A percentile compares a stretch with the other conserved stretches of the same genome.
These are phyloP conservation scores for Lathyrus aphaca DNA, from an alignment of 306 rosid genomes.

Conservation along the genomic window DNA sequence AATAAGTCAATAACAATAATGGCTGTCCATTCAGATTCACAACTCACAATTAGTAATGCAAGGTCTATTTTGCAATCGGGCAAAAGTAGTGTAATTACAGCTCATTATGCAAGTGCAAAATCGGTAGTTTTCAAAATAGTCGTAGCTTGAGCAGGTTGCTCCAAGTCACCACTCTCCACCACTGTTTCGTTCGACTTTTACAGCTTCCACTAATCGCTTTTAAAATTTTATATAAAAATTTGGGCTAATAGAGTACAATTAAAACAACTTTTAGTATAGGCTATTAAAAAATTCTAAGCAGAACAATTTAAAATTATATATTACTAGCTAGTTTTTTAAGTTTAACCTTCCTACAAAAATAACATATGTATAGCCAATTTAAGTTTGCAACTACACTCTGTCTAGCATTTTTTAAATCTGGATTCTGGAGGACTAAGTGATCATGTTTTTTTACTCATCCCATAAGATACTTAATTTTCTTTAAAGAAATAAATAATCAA, in stretches of 20 bases:
- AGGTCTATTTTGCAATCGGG: conserved; percentile 21
- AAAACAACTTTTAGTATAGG: neutral
- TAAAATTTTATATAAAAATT: neutral
- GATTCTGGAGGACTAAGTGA: neutral
- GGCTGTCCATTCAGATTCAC: conserved; percentile 14
- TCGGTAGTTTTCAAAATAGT: neutral
- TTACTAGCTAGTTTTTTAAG: too few relatives aligned
- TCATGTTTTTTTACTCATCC: neutral
- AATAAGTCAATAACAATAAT: conserved; percentile 12
- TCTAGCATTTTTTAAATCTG: neutral
- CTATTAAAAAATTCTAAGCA: too few relatives aligned
- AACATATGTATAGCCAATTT: neutral
- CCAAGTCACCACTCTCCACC: neutral
- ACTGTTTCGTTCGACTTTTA: neutral
- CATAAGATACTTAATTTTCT: neutral
- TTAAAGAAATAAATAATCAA: conserved; percentile 12
- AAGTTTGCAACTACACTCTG: neutral
- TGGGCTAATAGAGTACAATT: neutral
- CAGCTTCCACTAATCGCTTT: neutral
- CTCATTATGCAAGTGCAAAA: conserved; percentile 1
- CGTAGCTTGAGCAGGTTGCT: neutral
- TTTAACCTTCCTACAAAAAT: neutral
- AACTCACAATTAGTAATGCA: conserved; percentile 25
- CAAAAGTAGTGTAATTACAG: neutral
- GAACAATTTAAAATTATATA: too few relatives aligned